These are phyloP conservation scores for Amborella trichopoda DNA, from an alignment of 164 flowering plant genomes.

Conservation along the genomic window DNA sequence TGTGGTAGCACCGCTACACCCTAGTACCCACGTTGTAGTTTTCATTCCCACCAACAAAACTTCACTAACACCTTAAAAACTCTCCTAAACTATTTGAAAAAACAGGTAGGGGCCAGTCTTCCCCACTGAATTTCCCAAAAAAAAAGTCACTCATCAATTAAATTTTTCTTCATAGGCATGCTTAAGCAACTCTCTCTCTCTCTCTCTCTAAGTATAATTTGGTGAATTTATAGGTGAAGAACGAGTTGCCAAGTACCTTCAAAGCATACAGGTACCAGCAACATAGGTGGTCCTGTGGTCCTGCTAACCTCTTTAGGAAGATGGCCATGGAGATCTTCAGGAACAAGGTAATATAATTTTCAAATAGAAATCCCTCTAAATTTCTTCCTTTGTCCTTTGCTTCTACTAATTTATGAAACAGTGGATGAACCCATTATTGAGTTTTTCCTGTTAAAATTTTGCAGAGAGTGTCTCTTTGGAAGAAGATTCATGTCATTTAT, in stretches of 20 bases:
- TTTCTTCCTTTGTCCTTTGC: not conserved
- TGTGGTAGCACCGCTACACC: no score
- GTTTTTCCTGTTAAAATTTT: slow-evolving; percentile 3
- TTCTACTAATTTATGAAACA: not conserved
- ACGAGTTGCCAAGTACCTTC: slow-evolving; percentile 58
- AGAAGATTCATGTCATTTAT: slow-evolving; percentile 91
- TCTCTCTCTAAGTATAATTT: not conserved
- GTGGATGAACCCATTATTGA: not conserved
- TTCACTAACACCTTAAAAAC: no score
- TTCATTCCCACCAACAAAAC: no score
- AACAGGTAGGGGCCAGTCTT: no score
- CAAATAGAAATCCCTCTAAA: not conserved
- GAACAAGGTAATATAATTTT: slow-evolving; percentile 42
- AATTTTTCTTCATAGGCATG: not conserved
- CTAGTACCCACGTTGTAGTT: no score
- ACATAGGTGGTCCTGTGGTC: slow-evolving; percentile 66
- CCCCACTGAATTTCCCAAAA: no score
- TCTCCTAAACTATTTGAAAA: no score
- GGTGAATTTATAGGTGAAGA: slow-evolving; percentile 31
- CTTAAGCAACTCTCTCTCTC: not conserved
- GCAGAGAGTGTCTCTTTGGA: slow-evolving; percentile 87
- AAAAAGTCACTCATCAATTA: not conserved
- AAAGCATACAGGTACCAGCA: slow-evolving; percentile 57
- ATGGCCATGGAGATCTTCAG: slow-evolving; percentile 45
- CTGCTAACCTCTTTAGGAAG: slow-evolving; percentile 55